Evolutionary conservation across 2,329 filamentous ascomycete genomes (phyloP).

Genomic region (Westerdykella sp.): DNA sequence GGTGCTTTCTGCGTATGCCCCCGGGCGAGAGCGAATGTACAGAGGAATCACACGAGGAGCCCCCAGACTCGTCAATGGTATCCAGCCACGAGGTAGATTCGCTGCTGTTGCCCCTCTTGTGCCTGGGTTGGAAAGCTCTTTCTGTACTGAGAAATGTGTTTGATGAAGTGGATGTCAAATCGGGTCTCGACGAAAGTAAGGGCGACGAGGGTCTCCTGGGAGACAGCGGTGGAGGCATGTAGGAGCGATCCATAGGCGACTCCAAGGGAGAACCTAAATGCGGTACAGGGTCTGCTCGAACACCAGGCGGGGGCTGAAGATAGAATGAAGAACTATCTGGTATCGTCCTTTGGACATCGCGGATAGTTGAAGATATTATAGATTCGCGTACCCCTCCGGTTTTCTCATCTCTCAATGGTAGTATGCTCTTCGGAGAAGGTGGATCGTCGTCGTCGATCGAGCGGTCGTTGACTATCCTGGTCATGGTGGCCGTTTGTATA

Average conservation of each 20-base stretch:
- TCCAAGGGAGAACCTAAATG: constrained; percentile 28
- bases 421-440: constrained; percentile 5
- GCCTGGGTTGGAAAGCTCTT: constrained; percentile 13
- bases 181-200: constrained; percentile 15
- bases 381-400: constrained; percentile 29
- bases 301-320: constrained; percentile 32
- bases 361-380: constrained; percentile 38
- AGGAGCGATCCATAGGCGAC: constrained; percentile 51
- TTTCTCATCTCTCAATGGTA: constrained; percentile 29
- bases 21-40: constrained; percentile 75
- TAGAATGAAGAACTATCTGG: constrained; percentile 22
- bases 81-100: constrained; percentile 91
- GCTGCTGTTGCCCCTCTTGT: constrained; percentile 57
- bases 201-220: constrained; percentile 54
- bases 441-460: constrained; percentile 18
- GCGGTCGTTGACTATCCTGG: constrained; percentile 46
- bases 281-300: constrained; percentile 13
- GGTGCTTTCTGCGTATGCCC: constrained; percentile 61
- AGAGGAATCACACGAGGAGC: constrained; percentile 67
- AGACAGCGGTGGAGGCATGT: constrained; percentile 66
- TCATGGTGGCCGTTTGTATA: constrained; percentile 50
- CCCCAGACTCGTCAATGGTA: constrained; percentile 84
- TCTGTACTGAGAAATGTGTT: constrained; percentile 18
- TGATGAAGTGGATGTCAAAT: constrained; percentile 15
- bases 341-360: constrained; percentile 35